A percentile compares a stretch with the other conserved stretches of the same genome.
These are phyloP conservation scores for Lyophyllum shimeji DNA, from an alignment of 768 basidiomycete genomes.

Conservation along the genomic window DNA sequence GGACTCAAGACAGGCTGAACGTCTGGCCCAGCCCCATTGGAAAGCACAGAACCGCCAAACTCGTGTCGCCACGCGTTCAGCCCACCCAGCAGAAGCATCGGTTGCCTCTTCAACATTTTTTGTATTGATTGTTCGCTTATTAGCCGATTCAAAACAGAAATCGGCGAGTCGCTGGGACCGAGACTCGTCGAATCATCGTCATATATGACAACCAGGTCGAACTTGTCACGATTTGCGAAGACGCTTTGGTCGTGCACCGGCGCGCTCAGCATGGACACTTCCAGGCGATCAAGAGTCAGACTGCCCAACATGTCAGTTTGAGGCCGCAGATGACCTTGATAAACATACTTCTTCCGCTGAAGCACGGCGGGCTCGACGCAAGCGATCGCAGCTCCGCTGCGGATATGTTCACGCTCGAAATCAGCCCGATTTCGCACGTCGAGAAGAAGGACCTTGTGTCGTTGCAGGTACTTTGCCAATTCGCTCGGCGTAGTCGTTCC, in stretches of 20 bases:
- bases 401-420: constrained; percentile 73
- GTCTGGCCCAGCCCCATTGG: constrained; percentile 17
- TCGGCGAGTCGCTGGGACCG: constrained; percentile 45
- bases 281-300: constrained; percentile 63
- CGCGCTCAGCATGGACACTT: constrained; percentile 69
- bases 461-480: constrained; percentile 54
- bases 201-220: constrained; percentile 86
- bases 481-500: constrained; percentile 61
- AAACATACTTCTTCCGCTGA: constrained; percentile 61
- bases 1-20: constrained; percentile 3
- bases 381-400: constrained; percentile 54
- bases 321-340: constrained; percentile 1
- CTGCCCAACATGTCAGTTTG: constrained; percentile 35
- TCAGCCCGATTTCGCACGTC: constrained; percentile 82
- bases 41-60: constrained; percentile 36
- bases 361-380: constrained; percentile 86
- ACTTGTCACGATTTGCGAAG: constrained; percentile 86
- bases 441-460: constrained; percentile 69
- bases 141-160: constrained; percentile 60
- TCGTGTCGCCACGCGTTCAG: constrained; percentile 76
- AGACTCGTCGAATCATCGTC: constrained; percentile 63
- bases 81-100: constrained; percentile 85
- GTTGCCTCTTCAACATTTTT: constrained; percentile 70
- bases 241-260: constrained; percentile 69
- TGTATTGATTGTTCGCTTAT: constrained; percentile 76